Percentiles rank a stretch among this genome's conserved stretches.
Evolutionary conservation across 192 early-diverging fungal genomes (phyloP).

Genomic region (Lunasporangiospora selenospora): DNA sequence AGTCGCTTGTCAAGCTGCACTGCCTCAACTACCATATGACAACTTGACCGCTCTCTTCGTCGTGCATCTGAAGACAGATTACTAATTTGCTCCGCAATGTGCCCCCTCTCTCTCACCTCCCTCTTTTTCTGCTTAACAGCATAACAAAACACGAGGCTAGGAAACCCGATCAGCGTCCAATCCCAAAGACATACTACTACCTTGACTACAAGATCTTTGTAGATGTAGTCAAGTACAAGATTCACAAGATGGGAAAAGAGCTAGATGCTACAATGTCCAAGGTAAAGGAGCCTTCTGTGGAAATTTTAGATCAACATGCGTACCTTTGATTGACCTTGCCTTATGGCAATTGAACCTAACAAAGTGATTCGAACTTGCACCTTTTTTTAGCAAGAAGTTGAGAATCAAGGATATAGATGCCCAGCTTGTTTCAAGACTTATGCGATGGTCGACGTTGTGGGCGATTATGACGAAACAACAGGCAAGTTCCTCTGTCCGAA

Average conservation of each 20-base stretch:
- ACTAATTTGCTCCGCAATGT: neutral
- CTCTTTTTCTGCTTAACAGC: slow-evolving; percentile 23
- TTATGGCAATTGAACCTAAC: neutral
- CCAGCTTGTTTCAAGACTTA: slow-evolving; percentile 64
- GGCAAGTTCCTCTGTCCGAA: slow-evolving; percentile 30
- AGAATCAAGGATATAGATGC: slow-evolving; percentile 76
- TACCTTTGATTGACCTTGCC: too few species aligned
- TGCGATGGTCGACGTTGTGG: slow-evolving; percentile 65
- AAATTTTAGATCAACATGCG: neutral
- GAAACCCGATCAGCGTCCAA: slow-evolving; percentile 62
- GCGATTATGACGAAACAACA: neutral
- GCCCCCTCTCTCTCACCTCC: neutral
- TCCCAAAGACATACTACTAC: slow-evolving; percentile 80
- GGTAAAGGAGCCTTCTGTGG: slow-evolving; percentile 21
- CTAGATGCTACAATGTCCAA: slow-evolving; percentile 64
- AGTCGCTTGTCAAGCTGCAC: too few species aligned
- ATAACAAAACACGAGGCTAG: slow-evolving; percentile 59
- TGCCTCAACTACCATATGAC: neutral
- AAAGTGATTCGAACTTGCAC: too few species aligned
- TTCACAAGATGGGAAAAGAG: slow-evolving; percentile 79
- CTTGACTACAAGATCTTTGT: slow-evolving; percentile 95
- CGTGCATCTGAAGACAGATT: neutral
- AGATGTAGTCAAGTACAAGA: slow-evolving; percentile 91
- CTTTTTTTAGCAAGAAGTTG: slow-evolving; percentile 57
- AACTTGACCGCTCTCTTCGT: neutral